Base-by-base conservation (phyloP, 805 yeast genomes). In the Candida broadrunensis region DNA sequence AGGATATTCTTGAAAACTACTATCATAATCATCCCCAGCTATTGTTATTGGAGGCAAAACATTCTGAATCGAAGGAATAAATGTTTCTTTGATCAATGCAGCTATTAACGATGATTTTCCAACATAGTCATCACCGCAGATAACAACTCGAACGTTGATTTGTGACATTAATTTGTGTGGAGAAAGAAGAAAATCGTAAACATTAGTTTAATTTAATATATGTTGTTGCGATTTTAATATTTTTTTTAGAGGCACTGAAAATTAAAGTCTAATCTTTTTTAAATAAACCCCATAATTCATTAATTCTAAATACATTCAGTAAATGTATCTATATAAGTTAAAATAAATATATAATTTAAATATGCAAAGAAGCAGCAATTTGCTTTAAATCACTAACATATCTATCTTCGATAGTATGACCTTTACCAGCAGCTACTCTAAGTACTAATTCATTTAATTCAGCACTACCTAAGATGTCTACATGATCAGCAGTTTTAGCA, bases 401-500 rank as follows among this genome's bases (percentile, higher is more conserved):
- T 35, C 77, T 67, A 50, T 83, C 83, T 34, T 77, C 67, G 43
- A 93, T 85, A 15, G 70, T 60, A 36, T 79, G 79, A 2, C 95
- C 96, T 26, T 71, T 60, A 0, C 99, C 99, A 33, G 87, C 72
- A 1, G 90, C 97, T 14, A 93, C 88, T 46, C 77, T 77, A 40
- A 91, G 67, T 11, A 93, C 70, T 54, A 90, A 67, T 56, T 93
- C 99, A 58, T 93, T 93, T 58, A 93, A 69, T 56, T 85, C 95
- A 1, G 97, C 88, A 47, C 95, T 81, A 2, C 99, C 99, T 35
- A 93, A 70, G 35, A 93, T 90, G 58, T 93, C 99, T 21, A 93
- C 99, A 61, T 93, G 99, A 54, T 93, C 99, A 1, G 98, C 97
- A 1, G 97, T 91, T 58, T 85, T 86, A 9, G 97, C 95, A 12